Conservation (phyloP, 1,284 basidiomycete genomes). For the Stereum hirsutum region DNA sequence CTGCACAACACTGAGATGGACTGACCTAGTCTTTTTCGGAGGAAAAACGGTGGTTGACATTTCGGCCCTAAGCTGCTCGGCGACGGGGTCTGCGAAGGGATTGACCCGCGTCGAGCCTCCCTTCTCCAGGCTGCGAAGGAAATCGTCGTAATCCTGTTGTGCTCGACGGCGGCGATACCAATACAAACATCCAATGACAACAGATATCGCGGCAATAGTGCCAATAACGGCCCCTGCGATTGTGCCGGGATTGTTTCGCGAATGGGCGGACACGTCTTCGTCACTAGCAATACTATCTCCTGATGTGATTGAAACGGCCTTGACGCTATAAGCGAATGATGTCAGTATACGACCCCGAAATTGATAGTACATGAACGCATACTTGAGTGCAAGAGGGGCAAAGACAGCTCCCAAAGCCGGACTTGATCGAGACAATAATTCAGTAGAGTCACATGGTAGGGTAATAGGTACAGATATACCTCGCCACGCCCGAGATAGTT, state of each 20-base stretch:
- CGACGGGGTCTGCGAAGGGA: no score
- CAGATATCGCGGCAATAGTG: constrained; percentile 1
- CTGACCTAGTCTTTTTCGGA: no score
- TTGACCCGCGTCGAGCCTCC: neutral
- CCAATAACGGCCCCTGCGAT: constrained; percentile 5
- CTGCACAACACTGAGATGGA: no score
- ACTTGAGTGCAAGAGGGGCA: constrained; percentile 11
- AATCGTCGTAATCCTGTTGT: neutral
- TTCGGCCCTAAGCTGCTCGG: neutral
- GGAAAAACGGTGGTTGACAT: no score
- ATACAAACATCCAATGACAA: constrained; percentile 1
- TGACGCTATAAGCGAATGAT: neutral
- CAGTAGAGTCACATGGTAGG: no score
- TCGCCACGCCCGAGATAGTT: neutral
- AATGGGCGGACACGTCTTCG: neutral
- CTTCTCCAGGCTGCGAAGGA: neutral
- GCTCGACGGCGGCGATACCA: constrained; percentile 2
- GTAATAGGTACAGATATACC: no score
- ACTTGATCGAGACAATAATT: neutral
- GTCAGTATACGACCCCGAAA: neutral
- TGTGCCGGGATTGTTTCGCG: neutral
- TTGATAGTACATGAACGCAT: neutral
- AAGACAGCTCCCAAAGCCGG: constrained; percentile 11
- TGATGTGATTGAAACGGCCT: neutral
- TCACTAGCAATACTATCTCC: no score